Evolutionary conservation across 2,329 filamentous ascomycete genomes (phyloP), one percentile per base, ranked within the genome.

Genomic region (Ophiostoma ulmi): DNA sequence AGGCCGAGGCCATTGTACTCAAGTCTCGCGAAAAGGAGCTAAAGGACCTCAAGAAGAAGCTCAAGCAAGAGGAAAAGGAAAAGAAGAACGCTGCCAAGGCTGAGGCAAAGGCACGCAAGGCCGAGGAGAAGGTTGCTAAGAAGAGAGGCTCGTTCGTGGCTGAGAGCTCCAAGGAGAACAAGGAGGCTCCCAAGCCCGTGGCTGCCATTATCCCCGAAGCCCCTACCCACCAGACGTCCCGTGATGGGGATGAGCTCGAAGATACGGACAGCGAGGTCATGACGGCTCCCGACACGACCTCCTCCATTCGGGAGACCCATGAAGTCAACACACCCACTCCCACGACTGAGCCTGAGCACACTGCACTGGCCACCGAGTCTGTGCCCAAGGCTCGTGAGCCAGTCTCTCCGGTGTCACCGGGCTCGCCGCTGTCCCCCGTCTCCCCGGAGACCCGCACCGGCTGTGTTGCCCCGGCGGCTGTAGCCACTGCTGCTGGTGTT

Each of bases 1-100:
- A 75, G 67, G 74, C 81, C 7, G 83, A 84, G 73, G 81, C 67
- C 0, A 74, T 76, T 61, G 79, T 77, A 75, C 80, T 81, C 75
- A 86, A 82, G 79, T 79, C 80, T 7, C 81, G 83, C 13, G 84
- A 86, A 67, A 83, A 80, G 72, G 86, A 88, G 76, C 77, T 84
- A 4, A 84, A 84, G 69, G 84, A 86, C 5, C 82, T 84, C 20
- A 80, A 83, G 55, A 85, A 81, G 75, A 85, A 84, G 73, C 75
- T 86, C 20, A 90, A 85, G 77, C 86, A 81, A 8, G 79, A 83
- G 73, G 80, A 81, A 70, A 83, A 85, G 71, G 80, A 81, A 17
- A 82, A 80, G 63, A 52, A 70, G n/a, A 70, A 67, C 20, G 71
- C 71, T 1, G 80, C 78, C 68, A 83, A 81, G 72, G 79, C 80